Conservation (phyloP, 1,284 basidiomycete genomes). For the Puccinia coronata region DNA sequence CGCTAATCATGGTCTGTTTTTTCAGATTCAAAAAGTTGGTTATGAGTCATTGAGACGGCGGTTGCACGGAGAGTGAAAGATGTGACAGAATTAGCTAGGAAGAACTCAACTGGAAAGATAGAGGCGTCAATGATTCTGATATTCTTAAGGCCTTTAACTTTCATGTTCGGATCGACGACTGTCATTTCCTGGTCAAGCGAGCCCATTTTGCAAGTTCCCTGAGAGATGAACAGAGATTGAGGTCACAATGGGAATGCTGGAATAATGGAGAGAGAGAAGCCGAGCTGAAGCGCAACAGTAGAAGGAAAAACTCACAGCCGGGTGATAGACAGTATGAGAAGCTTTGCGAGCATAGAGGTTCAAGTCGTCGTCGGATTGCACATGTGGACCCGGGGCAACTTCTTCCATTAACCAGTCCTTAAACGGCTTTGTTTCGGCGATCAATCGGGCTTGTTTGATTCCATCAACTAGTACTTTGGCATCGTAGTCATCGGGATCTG, state of each 20-base stretch:
- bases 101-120: conserved; percentile 54
- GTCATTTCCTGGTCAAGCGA: conserved; percentile 54
- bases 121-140: conserved; percentile 58
- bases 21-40: neutral
- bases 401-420: conserved; percentile 57
- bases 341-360: conserved; percentile 57
- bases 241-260: neutral
- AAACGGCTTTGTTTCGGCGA: conserved; percentile 62
- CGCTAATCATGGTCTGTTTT: conserved; percentile 55
- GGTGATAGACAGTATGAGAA: conserved; percentile 59
- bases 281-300: neutral
- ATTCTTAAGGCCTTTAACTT: conserved; percentile 55
- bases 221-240: neutral
- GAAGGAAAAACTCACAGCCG: conserved; percentile 51
- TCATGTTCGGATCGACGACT: conserved; percentile 57
- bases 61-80: neutral
- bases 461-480: conserved; percentile 62
- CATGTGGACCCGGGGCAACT: conserved; percentile 58
- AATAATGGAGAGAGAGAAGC: neutral
- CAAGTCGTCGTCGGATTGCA: conserved; percentile 57
- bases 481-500: conserved; percentile 62
- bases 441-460: conserved; percentile 63
- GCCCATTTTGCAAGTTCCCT: conserved; percentile 59
- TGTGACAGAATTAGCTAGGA: neutral
- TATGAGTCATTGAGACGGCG: too few species aligned